phyloP scores from a whole-genome alignment of 1,284 basidiomycete genomes.

The Irpex sp. region DNA sequence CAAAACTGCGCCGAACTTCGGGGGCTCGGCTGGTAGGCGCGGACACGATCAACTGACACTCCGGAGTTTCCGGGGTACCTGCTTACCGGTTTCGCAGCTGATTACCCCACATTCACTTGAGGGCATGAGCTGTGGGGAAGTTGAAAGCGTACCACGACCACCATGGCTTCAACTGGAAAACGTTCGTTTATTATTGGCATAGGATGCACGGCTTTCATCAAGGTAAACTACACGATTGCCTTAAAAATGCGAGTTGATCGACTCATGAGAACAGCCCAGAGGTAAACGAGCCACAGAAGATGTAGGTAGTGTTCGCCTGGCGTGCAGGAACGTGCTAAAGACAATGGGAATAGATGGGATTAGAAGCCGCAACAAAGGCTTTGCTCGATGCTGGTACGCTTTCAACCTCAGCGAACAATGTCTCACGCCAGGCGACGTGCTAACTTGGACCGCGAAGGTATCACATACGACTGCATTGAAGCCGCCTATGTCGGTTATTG shows the following conservation, averaged over 20 bases:
- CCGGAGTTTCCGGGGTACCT: conserved; percentile 1
- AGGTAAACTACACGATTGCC: conserved; percentile 38
- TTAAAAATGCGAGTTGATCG: conserved; percentile 58
- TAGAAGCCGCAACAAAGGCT: conserved; percentile 84
- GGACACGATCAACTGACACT: neutral
- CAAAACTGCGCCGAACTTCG: neutral
- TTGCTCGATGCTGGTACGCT: conserved; percentile 74
- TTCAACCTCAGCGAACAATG: neutral
- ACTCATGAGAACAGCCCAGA: conserved; percentile 44
- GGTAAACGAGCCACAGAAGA: conserved; percentile 64
- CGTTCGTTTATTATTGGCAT: conserved; percentile 72
- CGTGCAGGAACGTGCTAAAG: neutral
- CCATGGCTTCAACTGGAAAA: conserved; percentile 34
- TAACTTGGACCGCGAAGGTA: conserved; percentile 36
- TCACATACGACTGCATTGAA: conserved; percentile 78
- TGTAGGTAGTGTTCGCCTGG: conserved; percentile 28
- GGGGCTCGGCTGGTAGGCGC: neutral
- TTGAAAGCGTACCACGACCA: neutral
- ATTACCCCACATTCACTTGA: neutral
- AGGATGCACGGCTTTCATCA: conserved; percentile 81
- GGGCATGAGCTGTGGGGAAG: neutral
- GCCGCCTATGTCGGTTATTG: conserved; percentile 79
- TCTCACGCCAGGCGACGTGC: neutral
- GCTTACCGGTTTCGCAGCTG: neutral
- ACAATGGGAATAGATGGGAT: conserved; percentile 52